These are phyloP conservation scores for Zygosaccharomyces lentus DNA, from an alignment of 805 yeast species.

Conservation along the genomic window DNA sequence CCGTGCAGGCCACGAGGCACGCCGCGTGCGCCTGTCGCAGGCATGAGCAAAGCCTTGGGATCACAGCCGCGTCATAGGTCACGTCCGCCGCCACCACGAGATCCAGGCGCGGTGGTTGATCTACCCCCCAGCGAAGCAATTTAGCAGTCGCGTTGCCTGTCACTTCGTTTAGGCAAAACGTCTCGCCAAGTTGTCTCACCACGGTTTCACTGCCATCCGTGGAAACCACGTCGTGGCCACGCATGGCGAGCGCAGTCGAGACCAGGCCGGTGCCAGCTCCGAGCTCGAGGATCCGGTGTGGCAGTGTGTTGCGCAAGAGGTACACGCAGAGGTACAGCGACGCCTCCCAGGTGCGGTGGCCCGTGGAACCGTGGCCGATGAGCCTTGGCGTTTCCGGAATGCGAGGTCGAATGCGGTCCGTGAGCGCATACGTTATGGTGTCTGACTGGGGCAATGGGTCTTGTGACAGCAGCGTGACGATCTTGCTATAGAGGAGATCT, in stretches of 20 bases:
- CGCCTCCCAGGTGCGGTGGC: slow-evolving; percentile 92
- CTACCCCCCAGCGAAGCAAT: slow-evolving; percentile 55
- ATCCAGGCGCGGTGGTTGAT: slow-evolving; percentile 43
- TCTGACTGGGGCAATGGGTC: slow-evolving; percentile 30
- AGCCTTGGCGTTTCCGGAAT: slow-evolving; percentile 60
- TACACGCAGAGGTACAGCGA: slow-evolving; percentile 61
- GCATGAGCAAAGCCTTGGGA: slow-evolving; percentile 52
- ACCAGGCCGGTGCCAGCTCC: slow-evolving; percentile 92
- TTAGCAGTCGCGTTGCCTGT: slow-evolving; percentile 10
- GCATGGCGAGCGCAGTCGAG: slow-evolving; percentile 19
- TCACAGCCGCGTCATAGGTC: slow-evolving; percentile 66
- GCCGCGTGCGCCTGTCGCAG: slow-evolving; percentile 30
- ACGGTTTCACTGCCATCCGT: slow-evolving; percentile 35
- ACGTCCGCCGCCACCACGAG: slow-evolving; percentile 80
- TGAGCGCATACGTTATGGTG: slow-evolving; percentile 32
- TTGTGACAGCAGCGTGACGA: slow-evolving; percentile 26
- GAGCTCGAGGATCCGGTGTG: slow-evolving; percentile 50
- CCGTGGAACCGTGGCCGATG: slow-evolving; percentile 80
- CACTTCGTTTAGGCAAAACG: slow-evolving; percentile 44
- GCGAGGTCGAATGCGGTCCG: slow-evolving; percentile 18
- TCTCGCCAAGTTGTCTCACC: slow-evolving; percentile 30
- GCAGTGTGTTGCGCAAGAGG: slow-evolving; percentile 29
- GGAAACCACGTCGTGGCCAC: slow-evolving; percentile 11
- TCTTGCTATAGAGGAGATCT: slow-evolving; percentile 35
- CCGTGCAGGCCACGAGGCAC: slow-evolving; percentile 62